These are phyloP conservation scores for Phytopythium sindhum DNA, from an alignment of 352 stramenopile species.

Conservation along the genomic window DNA sequence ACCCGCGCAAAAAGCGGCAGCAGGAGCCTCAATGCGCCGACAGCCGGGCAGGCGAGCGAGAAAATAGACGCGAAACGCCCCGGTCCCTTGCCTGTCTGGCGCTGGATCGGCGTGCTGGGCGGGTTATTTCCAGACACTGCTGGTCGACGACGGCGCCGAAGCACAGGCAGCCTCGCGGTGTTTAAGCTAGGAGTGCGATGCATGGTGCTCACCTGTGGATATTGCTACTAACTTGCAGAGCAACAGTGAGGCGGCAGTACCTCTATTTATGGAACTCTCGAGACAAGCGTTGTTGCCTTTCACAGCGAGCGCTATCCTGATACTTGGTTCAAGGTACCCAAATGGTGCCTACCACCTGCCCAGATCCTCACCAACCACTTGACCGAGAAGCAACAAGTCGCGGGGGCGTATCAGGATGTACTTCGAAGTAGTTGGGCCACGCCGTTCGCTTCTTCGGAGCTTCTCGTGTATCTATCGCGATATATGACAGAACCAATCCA, in stretches of 20 bases:
- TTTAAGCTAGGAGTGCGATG: neutral
- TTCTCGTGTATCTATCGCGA: neutral
- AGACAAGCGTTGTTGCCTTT: neutral
- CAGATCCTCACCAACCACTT: neutral
- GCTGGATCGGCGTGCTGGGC: neutral
- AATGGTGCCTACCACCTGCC: neutral
- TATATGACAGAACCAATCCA: neutral
- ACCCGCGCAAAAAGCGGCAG: neutral
- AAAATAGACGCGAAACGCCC: conserved; percentile 5
- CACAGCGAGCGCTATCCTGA: neutral
- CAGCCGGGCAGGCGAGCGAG: neutral
- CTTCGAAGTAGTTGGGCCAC: no score
- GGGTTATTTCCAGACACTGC: neutral
- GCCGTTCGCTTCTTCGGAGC: neutral
- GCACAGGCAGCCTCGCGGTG: neutral
- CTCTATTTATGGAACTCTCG: neutral
- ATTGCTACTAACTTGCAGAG: neutral
- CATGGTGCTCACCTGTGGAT: neutral
- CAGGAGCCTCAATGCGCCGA: neutral
- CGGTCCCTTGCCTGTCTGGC: neutral
- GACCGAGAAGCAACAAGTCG: neutral
- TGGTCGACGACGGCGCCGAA: neutral
- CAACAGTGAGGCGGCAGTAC: neutral
- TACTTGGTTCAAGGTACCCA: neutral
- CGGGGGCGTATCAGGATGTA: no score